Conservation (phyloP, 208 protist genomes). For the Acanthamoeba triangularis region DNA sequence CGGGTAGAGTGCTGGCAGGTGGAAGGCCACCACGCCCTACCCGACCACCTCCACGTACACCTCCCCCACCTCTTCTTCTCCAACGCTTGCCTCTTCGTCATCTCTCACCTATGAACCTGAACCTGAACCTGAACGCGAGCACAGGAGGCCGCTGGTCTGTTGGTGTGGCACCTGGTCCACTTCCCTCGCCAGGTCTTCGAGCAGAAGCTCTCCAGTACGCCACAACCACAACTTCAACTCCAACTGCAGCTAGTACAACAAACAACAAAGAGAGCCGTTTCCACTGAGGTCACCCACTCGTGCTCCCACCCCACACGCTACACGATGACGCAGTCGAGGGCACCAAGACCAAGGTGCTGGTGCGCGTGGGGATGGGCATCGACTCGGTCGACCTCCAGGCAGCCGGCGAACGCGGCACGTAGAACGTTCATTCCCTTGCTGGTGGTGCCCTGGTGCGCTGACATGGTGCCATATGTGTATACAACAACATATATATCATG, state of each 20-base stretch:
- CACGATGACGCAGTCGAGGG: not conserved
- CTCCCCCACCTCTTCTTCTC: not conserved
- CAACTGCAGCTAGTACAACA: no score
- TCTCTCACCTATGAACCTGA: not conserved
- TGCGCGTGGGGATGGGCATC: slow-evolving; percentile 58
- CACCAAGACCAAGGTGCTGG: slow-evolving; percentile 50
- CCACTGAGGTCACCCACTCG: no score
- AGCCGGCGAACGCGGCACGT: slow-evolving; percentile 17
- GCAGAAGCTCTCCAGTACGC: not conserved
- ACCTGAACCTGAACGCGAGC: no score
- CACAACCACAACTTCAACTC: not conserved
- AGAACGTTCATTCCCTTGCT: no score
- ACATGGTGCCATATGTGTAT: no score
- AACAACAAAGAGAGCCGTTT: no score
- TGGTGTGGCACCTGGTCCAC: slow-evolving; percentile 69
- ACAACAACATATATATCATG: no score
- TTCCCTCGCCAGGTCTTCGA: slow-evolving; percentile 21
- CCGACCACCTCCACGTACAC: not conserved
- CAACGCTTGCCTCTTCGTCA: no score
- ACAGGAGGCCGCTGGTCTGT: slow-evolving; percentile 17
- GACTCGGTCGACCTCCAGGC: slow-evolving; percentile 71
- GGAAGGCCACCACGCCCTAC: slow-evolving; percentile 1
- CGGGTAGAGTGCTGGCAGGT: slow-evolving; percentile 69
- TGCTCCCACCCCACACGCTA: no score
- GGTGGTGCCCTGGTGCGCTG: no score